A percentile compares a stretch with the other conserved stretches of the same genome.
phyloP scores from a whole-genome alignment of 805 yeast genomes.

The Tetrapisispora fleetii region DNA sequence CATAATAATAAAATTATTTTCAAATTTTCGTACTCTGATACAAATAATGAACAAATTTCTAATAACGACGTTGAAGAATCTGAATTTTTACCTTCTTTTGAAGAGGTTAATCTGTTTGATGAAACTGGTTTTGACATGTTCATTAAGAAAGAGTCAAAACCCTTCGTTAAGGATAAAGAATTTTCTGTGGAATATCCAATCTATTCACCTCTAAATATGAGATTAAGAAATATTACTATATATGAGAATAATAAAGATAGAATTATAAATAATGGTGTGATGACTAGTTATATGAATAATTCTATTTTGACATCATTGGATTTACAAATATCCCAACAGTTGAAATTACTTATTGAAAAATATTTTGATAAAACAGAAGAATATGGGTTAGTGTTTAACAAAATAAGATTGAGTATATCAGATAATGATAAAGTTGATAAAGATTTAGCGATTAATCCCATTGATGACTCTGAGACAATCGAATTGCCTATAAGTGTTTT shows the following conservation, averaged over 20 bases:
- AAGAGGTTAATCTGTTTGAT: conserved; percentile 17
- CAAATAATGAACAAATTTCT: background rate
- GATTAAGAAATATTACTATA: conserved; percentile 20
- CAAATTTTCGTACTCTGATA: conserved; percentile 5
- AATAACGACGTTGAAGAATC: background rate
- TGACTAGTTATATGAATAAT: conserved; percentile 9
- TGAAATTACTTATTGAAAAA: conserved; percentile 11
- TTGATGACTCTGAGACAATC: conserved; percentile 9
- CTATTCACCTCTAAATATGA: conserved; percentile 24
- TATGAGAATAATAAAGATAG: conserved; percentile 2
- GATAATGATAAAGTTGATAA: conserved; percentile 2
- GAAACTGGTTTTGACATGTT: background rate
- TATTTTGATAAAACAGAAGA: conserved; percentile 3
- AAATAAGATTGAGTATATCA: conserved; percentile 7
- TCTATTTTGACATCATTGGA: conserved; percentile 25
- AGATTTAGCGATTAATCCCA: conserved; percentile 11
- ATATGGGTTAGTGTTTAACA: background rate
- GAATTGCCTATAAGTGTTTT: conserved; percentile 14
- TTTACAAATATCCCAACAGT: conserved; percentile 24
- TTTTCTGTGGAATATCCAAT: conserved; percentile 19
- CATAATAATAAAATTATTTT: conserved; percentile 19
- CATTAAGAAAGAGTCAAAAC: background rate
- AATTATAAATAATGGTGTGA: background rate
- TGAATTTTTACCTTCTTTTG: conserved; percentile 16
- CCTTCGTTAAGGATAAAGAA: background rate